These are phyloP conservation scores for Chlorella sp. DNA, from an alignment of 139 green algal genomes.

Conservation along the genomic window DNA sequence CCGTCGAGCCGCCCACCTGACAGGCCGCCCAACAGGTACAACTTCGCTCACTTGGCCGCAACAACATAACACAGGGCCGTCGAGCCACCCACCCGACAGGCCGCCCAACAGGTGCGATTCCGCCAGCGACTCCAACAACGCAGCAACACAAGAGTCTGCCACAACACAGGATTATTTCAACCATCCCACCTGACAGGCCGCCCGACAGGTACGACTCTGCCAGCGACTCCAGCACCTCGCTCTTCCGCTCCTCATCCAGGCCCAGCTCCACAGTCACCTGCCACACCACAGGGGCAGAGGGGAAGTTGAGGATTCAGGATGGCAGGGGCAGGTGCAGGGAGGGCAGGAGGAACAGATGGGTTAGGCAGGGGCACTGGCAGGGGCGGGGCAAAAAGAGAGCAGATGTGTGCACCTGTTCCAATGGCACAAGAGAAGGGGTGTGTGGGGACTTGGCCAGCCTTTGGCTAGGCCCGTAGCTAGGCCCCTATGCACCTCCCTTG, in stretches of 20 bases:
- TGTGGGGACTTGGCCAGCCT: too few relatives aligned
- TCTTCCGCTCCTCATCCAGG: background rate
- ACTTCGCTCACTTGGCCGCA: too few relatives aligned
- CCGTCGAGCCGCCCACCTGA: slow-evolving; percentile 54
- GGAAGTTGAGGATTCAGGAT: background rate
- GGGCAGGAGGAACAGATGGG: background rate
- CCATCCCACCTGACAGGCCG: slow-evolving; percentile 25
- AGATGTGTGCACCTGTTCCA: too few relatives aligned
- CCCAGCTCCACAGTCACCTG: slow-evolving; percentile 13
- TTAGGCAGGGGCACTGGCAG: background rate
- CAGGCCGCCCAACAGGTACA: too few relatives aligned
- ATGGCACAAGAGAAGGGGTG: too few relatives aligned
- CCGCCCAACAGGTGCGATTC: too few relatives aligned
- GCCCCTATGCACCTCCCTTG: too few relatives aligned
- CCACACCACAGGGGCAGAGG: background rate
- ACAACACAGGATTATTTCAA: too few relatives aligned
- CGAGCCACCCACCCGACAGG: slow-evolving; percentile 29
- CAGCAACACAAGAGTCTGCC: slow-evolving; percentile 1
- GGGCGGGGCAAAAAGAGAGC: too few relatives aligned
- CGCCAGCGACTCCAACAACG: too few relatives aligned
- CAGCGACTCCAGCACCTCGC: background rate
- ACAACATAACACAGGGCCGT: too few relatives aligned
- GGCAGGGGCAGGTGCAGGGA: background rate
- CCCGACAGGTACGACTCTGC: background rate
- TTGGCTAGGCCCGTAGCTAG: too few relatives aligned